Conservation (phyloP, 306 rosid species). For the Hylodesmum podocarpum region DNA sequence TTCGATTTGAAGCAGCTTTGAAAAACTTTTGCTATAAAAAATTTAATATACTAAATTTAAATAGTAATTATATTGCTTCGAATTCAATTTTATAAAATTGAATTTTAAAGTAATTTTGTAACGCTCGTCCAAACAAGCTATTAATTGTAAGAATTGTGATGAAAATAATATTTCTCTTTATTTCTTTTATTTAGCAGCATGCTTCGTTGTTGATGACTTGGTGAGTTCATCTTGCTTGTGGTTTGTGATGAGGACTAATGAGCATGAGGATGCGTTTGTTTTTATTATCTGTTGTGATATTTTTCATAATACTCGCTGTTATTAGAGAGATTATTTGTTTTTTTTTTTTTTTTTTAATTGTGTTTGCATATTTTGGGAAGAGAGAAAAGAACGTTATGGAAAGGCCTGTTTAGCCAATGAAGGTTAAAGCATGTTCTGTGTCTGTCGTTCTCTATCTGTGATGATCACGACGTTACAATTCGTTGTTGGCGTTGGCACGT, state of each 20-base stretch:
- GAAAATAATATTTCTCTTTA: no score
- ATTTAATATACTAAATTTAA: no score
- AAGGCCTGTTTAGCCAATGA: not conserved
- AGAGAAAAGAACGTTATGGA: not conserved
- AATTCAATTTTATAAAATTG: no score
- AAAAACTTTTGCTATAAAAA: no score
- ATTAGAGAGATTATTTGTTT: not conserved
- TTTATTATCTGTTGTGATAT: not conserved
- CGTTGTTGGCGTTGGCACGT: not conserved
- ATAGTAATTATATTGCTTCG: no score
- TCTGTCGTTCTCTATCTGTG: not conserved
- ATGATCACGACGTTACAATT: not conserved
- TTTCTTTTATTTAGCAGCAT: not conserved
- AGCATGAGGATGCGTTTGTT: not conserved
- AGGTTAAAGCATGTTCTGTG: not conserved
- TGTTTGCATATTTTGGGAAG: not conserved
- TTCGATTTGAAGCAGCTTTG: no score
- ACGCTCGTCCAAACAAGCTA: no score
- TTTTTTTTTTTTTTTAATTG: not conserved
- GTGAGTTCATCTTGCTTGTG: constrained; percentile 1
- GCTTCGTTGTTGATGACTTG: not conserved
- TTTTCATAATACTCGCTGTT: not conserved
- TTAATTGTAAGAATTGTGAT: no score
- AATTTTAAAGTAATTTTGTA: no score
- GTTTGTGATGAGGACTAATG: not conserved